These are phyloP conservation scores for Leccinum solheimii DNA, from an alignment of 1,284 basidiomycete species.

Conservation along the genomic window DNA sequence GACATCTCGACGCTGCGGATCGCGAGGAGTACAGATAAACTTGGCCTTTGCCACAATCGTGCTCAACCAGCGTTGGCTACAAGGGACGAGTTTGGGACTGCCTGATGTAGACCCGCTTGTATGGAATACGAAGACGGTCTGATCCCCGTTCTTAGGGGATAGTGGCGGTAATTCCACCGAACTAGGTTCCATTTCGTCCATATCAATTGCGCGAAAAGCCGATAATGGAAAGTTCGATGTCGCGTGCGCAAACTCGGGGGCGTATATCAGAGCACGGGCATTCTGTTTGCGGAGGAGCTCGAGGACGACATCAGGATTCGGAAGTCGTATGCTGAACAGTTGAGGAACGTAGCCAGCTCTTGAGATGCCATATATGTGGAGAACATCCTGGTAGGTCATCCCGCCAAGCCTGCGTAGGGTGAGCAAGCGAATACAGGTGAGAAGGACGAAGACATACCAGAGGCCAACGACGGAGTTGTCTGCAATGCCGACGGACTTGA, in stretches of 20 bases:
- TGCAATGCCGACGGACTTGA: constrained; percentile 46
- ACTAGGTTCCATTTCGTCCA: constrained; percentile 38
- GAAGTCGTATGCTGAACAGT: constrained; percentile 67
- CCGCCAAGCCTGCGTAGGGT: constrained; percentile 56
- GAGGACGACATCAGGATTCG: constrained; percentile 64
- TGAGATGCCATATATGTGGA: constrained; percentile 70
- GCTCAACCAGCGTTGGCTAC: constrained; percentile 61
- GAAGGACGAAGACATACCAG: constrained; percentile 47
- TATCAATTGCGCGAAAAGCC: constrained; percentile 45
- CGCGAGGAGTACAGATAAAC: constrained; percentile 46
- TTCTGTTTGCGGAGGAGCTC: constrained; percentile 59
- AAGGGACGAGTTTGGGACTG: constrained; percentile 70
- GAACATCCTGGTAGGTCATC: constrained; percentile 62
- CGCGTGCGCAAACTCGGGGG: constrained; percentile 44
- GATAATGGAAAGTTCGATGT: constrained; percentile 47
- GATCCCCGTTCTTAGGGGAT: constrained; percentile 42
- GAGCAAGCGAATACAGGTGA: constrained; percentile 5
- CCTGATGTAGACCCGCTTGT: constrained; percentile 75
- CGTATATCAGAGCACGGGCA: constrained; percentile 62
- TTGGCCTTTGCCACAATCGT: constrained; percentile 56
- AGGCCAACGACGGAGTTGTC: constrained; percentile 62
- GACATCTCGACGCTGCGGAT: constrained; percentile 57
- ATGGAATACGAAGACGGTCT: constrained; percentile 66
- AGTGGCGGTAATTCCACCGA: constrained; percentile 47
- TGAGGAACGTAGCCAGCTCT: constrained; percentile 73